phyloP scores from a whole-genome alignment of 176 grass and related monocot genomes.

The Triticum turgidum region DNA sequence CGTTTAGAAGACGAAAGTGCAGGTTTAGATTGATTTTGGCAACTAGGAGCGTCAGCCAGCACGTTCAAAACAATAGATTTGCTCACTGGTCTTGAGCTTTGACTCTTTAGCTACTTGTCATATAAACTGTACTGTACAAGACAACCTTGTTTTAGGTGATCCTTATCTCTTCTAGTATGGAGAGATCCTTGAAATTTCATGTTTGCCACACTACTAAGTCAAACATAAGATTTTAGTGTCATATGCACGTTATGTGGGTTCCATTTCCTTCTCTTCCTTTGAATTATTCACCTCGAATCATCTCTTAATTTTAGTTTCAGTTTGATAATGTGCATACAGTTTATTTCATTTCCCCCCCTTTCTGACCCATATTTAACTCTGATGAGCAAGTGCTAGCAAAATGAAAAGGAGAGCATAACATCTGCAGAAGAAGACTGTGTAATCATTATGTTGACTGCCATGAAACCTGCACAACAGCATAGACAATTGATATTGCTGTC shows the following conservation, averaged over 20 bases:
- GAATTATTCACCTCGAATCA: slow-evolving; percentile 15
- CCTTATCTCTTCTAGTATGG: neutral
- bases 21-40: neutral
- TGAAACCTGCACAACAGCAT: neutral
- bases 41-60: neutral
- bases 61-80: neutral
- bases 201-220: neutral
- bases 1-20: neutral
- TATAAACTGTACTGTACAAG: neutral
- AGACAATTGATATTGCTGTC: neutral
- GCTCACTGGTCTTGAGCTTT: neutral
- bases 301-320: neutral
- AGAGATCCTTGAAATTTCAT: neutral
- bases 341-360: neutral
- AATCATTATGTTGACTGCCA: neutral
- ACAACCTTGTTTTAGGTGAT: neutral
- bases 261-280: neutral
- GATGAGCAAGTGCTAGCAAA: neutral
- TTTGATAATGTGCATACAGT: neutral
- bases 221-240: neutral
- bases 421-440: neutral
- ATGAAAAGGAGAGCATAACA: neutral
- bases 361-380: neutral
- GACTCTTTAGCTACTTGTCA: neutral
- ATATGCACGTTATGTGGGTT: neutral